These are phyloP conservation scores for Aspergillus pseudonomiae DNA, from an alignment of 2,329 filamentous ascomycete genomes.

Conservation along the genomic window DNA sequence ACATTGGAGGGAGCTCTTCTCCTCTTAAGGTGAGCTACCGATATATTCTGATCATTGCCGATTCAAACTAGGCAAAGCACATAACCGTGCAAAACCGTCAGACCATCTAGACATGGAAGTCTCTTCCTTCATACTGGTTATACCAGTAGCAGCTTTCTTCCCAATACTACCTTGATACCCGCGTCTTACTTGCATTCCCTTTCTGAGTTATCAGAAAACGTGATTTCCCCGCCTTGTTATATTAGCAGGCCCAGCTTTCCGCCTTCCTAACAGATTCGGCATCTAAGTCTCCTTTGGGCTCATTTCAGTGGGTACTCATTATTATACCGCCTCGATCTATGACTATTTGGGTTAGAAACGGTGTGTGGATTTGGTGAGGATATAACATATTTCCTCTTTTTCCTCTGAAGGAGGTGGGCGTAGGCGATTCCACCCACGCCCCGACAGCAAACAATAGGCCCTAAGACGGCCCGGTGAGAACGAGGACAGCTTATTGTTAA, in stretches of 20 bases:
- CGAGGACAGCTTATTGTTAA: conserved; percentile 1
- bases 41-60: background rate
- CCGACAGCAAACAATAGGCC: conserved; percentile 16
- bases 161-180: conserved; percentile 13
- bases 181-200: conserved; percentile 11
- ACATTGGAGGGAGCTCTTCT: conserved; percentile 8
- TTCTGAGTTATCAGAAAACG: conserved; percentile 8
- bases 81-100: conserved; percentile 3
- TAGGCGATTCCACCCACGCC: conserved; percentile 20
- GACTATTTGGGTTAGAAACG: conserved; percentile 23
- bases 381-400: conserved; percentile 7
- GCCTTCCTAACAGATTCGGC: conserved; percentile 3
- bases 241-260: conserved; percentile 19
- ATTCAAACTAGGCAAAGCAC: conserved; percentile 7
- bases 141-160: conserved; percentile 12
- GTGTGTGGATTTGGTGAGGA: conserved; percentile 21
- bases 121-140: conserved; percentile 8
- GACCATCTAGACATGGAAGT: background rate
- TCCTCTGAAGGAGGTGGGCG: conserved; percentile 15
- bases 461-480: background rate
- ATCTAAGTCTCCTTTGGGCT: conserved; percentile 14
- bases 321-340: conserved; percentile 20
- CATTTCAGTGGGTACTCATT: conserved; percentile 8
- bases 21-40: conserved; percentile 28
- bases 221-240: conserved; percentile 11